Conservation (phyloP, 2,329 filamentous ascomycete species). For the Botrytis medusae region DNA sequence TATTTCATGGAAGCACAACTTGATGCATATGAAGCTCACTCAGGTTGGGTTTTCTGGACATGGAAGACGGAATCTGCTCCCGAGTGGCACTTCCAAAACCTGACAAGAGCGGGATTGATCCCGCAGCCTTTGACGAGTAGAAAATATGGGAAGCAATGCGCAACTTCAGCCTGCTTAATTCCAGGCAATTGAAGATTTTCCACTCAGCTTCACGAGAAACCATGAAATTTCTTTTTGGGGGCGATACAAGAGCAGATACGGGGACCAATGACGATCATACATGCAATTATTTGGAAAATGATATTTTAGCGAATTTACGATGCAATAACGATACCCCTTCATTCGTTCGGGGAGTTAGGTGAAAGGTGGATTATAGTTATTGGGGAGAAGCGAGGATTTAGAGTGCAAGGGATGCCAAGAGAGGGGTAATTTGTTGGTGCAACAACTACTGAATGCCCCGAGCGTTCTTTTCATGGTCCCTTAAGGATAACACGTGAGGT, state of each 20-base stretch:
- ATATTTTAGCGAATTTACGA: conserved; percentile 12
- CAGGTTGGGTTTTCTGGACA: conserved; percentile 46
- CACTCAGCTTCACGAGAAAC: neutral
- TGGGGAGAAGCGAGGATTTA: neutral
- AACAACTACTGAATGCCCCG: neutral
- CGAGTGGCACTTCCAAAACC: conserved; percentile 45
- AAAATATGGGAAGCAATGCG: conserved; percentile 35
- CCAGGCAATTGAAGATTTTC: conserved; percentile 32
- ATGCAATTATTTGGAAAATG: conserved; percentile 2
- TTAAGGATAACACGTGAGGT: neutral
- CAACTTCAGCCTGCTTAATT: conserved; percentile 33
- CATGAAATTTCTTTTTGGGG: neutral
- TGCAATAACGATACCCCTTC: conserved; percentile 22
- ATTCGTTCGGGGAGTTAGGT: conserved; percentile 17
- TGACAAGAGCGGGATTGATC: conserved; percentile 43
- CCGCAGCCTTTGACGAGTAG: conserved; percentile 42
- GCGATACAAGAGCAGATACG: neutral
- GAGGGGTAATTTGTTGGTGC: neutral
- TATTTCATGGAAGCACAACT: conserved; percentile 48
- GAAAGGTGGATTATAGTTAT: neutral
- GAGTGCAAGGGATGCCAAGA: neutral
- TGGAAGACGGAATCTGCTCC: conserved; percentile 46
- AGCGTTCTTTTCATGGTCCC: too few species aligned
- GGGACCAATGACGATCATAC: neutral
- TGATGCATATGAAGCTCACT: conserved; percentile 44